phyloP scores from a whole-genome alignment of 2,329 filamentous ascomycete species.

The Trichocomaceae sp. region DNA sequence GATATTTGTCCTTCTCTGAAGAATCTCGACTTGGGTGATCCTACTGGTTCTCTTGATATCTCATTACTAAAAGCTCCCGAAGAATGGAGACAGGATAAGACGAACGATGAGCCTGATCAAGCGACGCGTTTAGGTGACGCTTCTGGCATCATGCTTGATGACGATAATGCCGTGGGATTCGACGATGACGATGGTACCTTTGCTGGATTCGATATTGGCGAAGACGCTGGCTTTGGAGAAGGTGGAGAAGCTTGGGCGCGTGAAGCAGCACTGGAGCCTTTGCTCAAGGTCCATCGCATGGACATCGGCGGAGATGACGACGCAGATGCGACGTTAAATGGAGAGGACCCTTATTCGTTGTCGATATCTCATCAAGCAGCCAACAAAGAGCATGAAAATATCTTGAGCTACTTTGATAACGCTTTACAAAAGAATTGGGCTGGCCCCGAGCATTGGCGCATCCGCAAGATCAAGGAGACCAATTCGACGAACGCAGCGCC shows the following conservation, averaged over 20 bases:
- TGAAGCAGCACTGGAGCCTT: slow-evolving; percentile 78
- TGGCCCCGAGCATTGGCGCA: slow-evolving; percentile 97
- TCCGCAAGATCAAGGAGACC: slow-evolving; percentile 81
- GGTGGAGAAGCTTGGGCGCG: slow-evolving; percentile 93
- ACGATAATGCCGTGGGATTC: slow-evolving; percentile 76
- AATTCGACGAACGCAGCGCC: slow-evolving; percentile 36
- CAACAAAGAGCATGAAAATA: slow-evolving; percentile 76
- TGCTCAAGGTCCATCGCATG: slow-evolving; percentile 67
- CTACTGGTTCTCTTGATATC: slow-evolving; percentile 77
- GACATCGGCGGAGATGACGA: slow-evolving; percentile 49
- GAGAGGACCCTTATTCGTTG: slow-evolving; percentile 67
- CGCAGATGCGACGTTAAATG: slow-evolving; percentile 52
- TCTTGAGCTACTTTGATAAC: slow-evolving; percentile 96
- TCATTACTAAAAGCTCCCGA: slow-evolving; percentile 86
- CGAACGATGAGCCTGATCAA: slow-evolving; percentile 39
- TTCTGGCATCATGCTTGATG: slow-evolving; percentile 77
- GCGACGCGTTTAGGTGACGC: slow-evolving; percentile 55
- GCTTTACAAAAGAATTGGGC: slow-evolving; percentile 96
- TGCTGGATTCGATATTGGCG: slow-evolving; percentile 62
- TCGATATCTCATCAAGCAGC: slow-evolving; percentile 66
- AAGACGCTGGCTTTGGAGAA: slow-evolving; percentile 76
- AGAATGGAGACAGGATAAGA: slow-evolving; percentile 68
- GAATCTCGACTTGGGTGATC: slow-evolving; percentile 82
- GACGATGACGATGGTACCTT: slow-evolving; percentile 68
- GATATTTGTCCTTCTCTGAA: slow-evolving; percentile 95